Conservation (phyloP, 1,284 basidiomycete species). For the Cutaneotrichosporon daszewskae region DNA sequence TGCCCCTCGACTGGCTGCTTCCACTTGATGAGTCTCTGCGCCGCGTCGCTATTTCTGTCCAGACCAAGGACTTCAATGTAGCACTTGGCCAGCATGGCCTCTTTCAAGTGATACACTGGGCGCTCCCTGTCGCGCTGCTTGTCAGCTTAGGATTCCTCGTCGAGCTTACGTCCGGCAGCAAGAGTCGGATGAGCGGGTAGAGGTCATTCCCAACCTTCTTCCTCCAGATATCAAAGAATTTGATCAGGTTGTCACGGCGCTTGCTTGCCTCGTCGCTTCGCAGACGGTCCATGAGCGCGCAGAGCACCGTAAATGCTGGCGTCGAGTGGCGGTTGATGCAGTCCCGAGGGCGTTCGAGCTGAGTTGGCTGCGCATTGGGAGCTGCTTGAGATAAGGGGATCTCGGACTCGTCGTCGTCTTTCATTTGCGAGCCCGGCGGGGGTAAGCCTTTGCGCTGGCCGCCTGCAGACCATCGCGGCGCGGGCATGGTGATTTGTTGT, state of each 20-base stretch:
- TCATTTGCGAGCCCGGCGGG: background rate
- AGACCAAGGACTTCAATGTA: slow-evolving; percentile 84
- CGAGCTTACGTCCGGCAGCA: slow-evolving; percentile 49
- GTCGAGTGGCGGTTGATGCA: slow-evolving; percentile 44
- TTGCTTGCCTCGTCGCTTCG: slow-evolving; percentile 38
- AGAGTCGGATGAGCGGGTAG: slow-evolving; percentile 50
- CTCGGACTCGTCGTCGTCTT: background rate
- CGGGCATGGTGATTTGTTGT: slow-evolving; percentile 1
- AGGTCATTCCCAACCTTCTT: slow-evolving; percentile 49
- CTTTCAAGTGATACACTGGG: slow-evolving; percentile 83
- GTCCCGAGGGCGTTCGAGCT: slow-evolving; percentile 41
- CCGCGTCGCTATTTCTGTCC: slow-evolving; percentile 67
- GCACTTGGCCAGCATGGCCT: slow-evolving; percentile 79
- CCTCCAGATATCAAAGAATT: slow-evolving; percentile 47
- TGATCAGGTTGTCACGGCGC: slow-evolving; percentile 33
- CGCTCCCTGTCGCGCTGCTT: slow-evolving; percentile 83
- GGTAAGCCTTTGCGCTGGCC: background rate
- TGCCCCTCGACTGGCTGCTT: slow-evolving; percentile 60
- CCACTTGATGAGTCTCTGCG: slow-evolving; percentile 77
- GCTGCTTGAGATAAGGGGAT: background rate
- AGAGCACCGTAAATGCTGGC: slow-evolving; percentile 43
- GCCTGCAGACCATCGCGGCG: background rate
- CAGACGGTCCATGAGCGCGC: slow-evolving; percentile 44
- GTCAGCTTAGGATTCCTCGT: background rate
- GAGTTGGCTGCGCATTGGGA: slow-evolving; percentile 19